Evolutionary conservation across 31 red algal genomes (phyloP).

Genomic region (Porphyra umbilicalis): DNA sequence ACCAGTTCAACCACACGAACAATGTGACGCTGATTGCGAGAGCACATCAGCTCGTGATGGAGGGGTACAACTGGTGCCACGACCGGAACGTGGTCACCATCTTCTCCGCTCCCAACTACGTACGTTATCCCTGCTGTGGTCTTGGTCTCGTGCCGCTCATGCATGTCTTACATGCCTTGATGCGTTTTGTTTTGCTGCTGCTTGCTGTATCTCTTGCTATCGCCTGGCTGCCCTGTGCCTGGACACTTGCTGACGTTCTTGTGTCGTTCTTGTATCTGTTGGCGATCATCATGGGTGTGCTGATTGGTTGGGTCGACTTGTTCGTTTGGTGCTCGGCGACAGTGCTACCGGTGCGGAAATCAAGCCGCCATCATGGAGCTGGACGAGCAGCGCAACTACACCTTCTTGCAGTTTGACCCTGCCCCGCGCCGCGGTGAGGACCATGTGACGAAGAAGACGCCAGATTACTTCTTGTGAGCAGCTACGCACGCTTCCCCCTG

Average conservation of each 20-base stretch:
- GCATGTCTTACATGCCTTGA: not conserved
- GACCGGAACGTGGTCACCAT: constrained; percentile 92
- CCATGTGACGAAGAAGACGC: constrained; percentile 79
- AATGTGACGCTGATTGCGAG: constrained; percentile 75
- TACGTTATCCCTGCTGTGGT: constrained; percentile 86
- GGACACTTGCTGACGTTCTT: not conserved
- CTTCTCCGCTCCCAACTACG: constrained; percentile 93
- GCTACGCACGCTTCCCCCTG: not conserved
- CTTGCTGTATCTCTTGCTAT: not conserved
- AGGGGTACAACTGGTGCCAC: constrained; percentile 97
- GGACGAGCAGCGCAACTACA: constrained; percentile 92
- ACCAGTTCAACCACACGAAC: constrained; percentile 92
- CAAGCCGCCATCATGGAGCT: constrained; percentile 34
- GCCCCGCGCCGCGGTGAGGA: constrained; percentile 97
- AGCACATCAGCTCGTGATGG: constrained; percentile 98
- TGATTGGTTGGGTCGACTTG: too few relatives aligned
- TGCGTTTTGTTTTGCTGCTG: not conserved
- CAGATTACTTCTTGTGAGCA: constrained; percentile 93
- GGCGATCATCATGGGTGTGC: not conserved
- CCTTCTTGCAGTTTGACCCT: constrained; percentile 99
- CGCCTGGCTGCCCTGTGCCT: not conserved
- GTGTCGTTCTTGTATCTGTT: not conserved
- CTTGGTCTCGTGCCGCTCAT: constrained; percentile 53
- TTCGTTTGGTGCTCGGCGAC: not conserved
- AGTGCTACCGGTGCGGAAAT: constrained; percentile 13